A percentile compares a stretch with the other conserved stretches of the same genome.
These are phyloP conservation scores for Purpureocillium takamizusanense DNA, from an alignment of 2,329 filamentous ascomycete genomes.

Conservation along the genomic window DNA sequence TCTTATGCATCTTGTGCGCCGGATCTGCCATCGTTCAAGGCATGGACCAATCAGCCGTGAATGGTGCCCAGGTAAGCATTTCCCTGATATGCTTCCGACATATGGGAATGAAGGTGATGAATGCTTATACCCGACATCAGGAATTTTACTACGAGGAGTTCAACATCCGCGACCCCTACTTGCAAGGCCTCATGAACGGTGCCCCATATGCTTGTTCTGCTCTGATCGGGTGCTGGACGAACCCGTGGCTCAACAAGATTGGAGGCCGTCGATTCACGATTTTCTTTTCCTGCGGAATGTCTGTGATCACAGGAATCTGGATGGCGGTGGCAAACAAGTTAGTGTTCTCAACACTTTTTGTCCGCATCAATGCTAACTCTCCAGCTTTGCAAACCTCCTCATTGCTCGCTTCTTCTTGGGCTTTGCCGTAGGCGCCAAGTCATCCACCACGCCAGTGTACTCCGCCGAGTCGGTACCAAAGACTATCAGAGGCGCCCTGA, in stretches of 20 bases:
- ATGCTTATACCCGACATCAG: conserved; percentile 14
- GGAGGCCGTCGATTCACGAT: conserved; percentile 8
- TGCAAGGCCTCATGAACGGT: conserved; percentile 29
- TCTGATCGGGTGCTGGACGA: conserved; percentile 23
- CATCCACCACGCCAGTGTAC: conserved; percentile 58
- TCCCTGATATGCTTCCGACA: too few relatives aligned
- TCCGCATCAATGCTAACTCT: background rate
- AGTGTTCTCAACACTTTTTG: conserved; percentile 31
- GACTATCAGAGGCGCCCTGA: conserved; percentile 58
- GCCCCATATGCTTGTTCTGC: conserved; percentile 9
- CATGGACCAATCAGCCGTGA: conserved; percentile 57
- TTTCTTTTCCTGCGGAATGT: conserved; percentile 7
- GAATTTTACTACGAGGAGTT: conserved; percentile 24
- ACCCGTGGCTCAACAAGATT: conserved; percentile 7
- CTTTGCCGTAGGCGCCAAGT: conserved; percentile 58
- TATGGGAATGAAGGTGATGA: too few relatives aligned
- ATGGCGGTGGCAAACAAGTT: conserved; percentile 21
- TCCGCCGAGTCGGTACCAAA: conserved; percentile 62
- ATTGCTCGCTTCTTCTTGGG: conserved; percentile 57
- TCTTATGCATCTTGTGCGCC: conserved; percentile 22
- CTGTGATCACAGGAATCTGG: conserved; percentile 7
- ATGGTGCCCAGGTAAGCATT: conserved; percentile 47
- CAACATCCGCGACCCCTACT: conserved; percentile 25
- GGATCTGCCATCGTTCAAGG: conserved; percentile 51
- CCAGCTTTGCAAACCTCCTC: conserved; percentile 36